These are phyloP conservation scores for Trametes cingulata DNA, from an alignment of 768 basidiomycete genomes.

Conservation along the genomic window DNA sequence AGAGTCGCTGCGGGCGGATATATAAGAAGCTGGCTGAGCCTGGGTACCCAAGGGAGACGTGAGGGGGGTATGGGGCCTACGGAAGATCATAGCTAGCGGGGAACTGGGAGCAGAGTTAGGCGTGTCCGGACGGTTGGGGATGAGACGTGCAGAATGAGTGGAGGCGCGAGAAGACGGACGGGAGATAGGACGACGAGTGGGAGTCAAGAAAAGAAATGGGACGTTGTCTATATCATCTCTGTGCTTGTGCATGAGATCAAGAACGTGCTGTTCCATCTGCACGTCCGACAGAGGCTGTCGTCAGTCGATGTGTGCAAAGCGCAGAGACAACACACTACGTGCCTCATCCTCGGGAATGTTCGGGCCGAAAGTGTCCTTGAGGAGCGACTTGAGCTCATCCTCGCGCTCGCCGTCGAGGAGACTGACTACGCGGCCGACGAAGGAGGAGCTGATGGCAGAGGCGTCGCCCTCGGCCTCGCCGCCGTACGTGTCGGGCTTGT, in stretches of 20 bases:
- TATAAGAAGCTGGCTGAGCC: conserved; percentile 56
- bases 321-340: conserved; percentile 27
- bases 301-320: background rate
- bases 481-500: conserved; percentile 56
- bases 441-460: conserved; percentile 56
- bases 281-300: conserved; percentile 2
- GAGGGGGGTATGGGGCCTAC: conserved; percentile 77
- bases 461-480: conserved; percentile 47
- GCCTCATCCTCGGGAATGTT: conserved; percentile 66
- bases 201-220: conserved; percentile 81
- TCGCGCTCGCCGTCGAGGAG: conserved; percentile 82
- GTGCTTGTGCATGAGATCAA: conserved; percentile 96
- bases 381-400: conserved; percentile 76
- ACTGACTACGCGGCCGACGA: conserved; percentile 71
- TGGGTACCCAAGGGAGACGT: conserved; percentile 69
- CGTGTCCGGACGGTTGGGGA: conserved; percentile 69
- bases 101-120: conserved; percentile 75
- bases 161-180: conserved; percentile 82
- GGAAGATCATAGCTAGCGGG: conserved; percentile 72
- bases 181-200: conserved; percentile 75
- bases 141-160: conserved; percentile 63
- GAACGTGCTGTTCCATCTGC: conserved; percentile 83
- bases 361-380: conserved; percentile 64
- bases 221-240: conserved; percentile 82
- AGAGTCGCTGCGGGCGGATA: conserved; percentile 50